Conservation (phyloP, 305 asterid genomes). For the Fraxinus dipetala region DNA sequence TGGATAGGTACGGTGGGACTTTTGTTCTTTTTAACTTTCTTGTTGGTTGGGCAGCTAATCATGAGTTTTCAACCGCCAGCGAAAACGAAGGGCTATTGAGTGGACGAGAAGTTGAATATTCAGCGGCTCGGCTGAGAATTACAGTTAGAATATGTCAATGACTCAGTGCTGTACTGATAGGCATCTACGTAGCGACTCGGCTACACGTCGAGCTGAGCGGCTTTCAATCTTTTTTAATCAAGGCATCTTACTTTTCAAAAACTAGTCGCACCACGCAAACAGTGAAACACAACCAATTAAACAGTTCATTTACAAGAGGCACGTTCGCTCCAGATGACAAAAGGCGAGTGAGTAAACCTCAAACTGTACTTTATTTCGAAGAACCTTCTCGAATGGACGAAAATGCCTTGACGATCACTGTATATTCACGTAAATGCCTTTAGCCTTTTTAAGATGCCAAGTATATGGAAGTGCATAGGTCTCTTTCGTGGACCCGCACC, state of each 20-base stretch:
- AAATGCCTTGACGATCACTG: constrained; percentile 19
- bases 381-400: constrained; percentile 21
- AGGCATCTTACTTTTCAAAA: neutral
- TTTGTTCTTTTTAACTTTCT: neutral
- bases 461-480: neutral
- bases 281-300: neutral
- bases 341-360: neutral
- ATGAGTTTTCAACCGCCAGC: constrained; percentile 34
- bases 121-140: constrained; percentile 35
- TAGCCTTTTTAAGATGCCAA: neutral
- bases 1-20: neutral
- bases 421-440: constrained; percentile 12
- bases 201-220: neutral
- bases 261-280: neutral
- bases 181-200: constrained; percentile 12
- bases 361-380: neutral
- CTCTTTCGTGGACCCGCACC: constrained; percentile 14
- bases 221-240: neutral
- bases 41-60: constrained; percentile 32
- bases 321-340: neutral
- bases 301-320: neutral
- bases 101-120: neutral
- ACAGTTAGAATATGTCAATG: neutral
- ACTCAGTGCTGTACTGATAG: neutral
- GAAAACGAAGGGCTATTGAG: constrained; percentile 16